These are phyloP conservation scores for Cardamine chenopodiifolia DNA, from an alignment of 345 rosid species.

Conservation along the genomic window DNA sequence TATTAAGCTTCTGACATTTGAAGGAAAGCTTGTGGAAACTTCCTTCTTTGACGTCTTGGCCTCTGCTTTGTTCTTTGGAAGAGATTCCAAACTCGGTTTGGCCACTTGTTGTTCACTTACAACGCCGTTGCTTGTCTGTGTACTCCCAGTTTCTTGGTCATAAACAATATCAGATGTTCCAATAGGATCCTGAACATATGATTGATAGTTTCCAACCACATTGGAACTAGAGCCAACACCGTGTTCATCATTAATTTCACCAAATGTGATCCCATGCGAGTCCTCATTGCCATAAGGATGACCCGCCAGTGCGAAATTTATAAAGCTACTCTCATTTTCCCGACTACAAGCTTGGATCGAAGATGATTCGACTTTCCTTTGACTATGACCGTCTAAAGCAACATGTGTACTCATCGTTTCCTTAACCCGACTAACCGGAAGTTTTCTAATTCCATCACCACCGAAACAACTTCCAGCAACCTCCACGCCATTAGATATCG, in stretches of 20 bases:
- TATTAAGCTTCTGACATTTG: constrained; percentile 88
- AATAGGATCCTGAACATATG: constrained; percentile 50
- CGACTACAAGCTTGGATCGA: constrained; percentile 47
- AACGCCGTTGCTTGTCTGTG: constrained; percentile 39
- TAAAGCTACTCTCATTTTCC: constrained; percentile 50
- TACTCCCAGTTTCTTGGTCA: constrained; percentile 48
- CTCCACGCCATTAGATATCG: constrained; percentile 62
- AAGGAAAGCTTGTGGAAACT: constrained; percentile 89
- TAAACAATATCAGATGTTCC: constrained; percentile 48
- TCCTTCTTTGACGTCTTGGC: constrained; percentile 65
- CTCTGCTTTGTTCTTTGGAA: constrained; percentile 60
- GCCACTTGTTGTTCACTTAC: constrained; percentile 38
- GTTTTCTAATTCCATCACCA: constrained; percentile 64
- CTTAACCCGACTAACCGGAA: constrained; percentile 66
- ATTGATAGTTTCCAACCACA: constrained; percentile 49
- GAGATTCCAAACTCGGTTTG: constrained; percentile 55
- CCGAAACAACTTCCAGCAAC: constrained; percentile 57
- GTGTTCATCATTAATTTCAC: constrained; percentile 55
- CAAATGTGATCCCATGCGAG: constrained; percentile 62
- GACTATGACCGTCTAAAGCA: constrained; percentile 45
- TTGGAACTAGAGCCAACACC: constrained; percentile 51
- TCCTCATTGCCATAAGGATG: constrained; percentile 59
- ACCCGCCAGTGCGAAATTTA: constrained; percentile 52
- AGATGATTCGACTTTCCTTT: constrained; percentile 47
- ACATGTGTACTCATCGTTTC: constrained; percentile 50